phyloP scores from a whole-genome alignment of 257 asterid genomes.

The Plantago ovata region DNA sequence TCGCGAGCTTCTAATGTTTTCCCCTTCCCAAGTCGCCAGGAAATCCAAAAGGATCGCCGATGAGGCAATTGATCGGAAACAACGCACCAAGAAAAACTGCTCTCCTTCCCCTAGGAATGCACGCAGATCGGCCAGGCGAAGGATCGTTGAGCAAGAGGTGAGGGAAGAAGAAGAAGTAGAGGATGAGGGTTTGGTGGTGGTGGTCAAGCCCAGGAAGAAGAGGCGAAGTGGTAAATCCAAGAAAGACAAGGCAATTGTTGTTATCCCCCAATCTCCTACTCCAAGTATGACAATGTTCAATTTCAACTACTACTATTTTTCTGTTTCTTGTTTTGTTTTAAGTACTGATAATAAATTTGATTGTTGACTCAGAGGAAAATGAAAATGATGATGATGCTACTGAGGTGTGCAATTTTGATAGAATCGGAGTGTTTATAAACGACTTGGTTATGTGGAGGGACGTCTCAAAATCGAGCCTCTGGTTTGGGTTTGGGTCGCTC shows the following conservation, averaged over 20 bases:
- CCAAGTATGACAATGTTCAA: constrained; percentile 38
- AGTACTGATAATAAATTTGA: too few species aligned
- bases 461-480: constrained; percentile 87
- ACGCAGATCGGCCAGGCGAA: constrained; percentile 54
- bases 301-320: not conserved
- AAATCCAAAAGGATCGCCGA: constrained; percentile 45
- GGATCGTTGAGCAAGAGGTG: constrained; percentile 55
- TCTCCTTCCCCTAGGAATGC: constrained; percentile 54
- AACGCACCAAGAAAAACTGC: constrained; percentile 45
- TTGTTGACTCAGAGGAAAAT: constrained; percentile 29
- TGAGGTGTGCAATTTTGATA: constrained; percentile 46
- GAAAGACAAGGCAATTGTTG: constrained; percentile 46
- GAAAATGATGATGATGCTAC: too few species aligned
- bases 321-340: constrained; percentile 1
- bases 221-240: constrained; percentile 47
- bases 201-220: constrained; percentile 57
- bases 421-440: constrained; percentile 40
- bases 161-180: constrained; percentile 64
- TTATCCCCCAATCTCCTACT: constrained; percentile 29
- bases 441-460: constrained; percentile 94
- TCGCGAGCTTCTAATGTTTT: constrained; percentile 56
- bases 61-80: constrained; percentile 41
- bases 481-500: constrained; percentile 91
- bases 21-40: constrained; percentile 65
- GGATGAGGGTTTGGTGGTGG: constrained; percentile 38